These are phyloP conservation scores for Chenopodium berlandieri DNA, from an alignment of 148 eudicot genomes.

Conservation along the genomic window DNA sequence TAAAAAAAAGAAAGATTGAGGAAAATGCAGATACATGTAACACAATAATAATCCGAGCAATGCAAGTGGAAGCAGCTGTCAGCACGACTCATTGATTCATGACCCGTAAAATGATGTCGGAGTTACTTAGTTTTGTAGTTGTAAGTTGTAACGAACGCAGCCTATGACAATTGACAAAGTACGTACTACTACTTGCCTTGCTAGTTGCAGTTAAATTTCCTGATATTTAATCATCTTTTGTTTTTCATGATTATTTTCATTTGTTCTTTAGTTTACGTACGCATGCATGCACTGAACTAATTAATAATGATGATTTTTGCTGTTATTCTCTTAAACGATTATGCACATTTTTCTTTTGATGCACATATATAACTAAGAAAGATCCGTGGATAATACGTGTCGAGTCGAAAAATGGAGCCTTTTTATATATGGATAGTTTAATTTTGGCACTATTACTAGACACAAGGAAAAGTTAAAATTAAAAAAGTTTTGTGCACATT, in stretches of 20 bases:
- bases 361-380: no score
- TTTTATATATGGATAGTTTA: no score
- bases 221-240: background rate
- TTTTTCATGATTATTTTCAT: background rate
- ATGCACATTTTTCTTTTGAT: no score
- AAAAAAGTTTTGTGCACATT: no score
- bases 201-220: background rate
- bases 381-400: no score
- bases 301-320: no score
- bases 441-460: no score
- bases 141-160: background rate
- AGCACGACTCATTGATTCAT: background rate
- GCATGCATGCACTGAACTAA: background rate
- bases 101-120: background rate
- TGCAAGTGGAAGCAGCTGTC: background rate
- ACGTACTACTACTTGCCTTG: background rate
- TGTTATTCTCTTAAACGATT: no score
- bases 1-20: background rate
- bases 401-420: no score
- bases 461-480: no score
- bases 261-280: background rate
- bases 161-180: background rate
- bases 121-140: background rate
- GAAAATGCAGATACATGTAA: background rate
- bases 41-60: background rate